Evolutionary conservation across 2,329 filamentous ascomycete genomes (phyloP).

Genomic region (Monosporascus ibericus): DNA sequence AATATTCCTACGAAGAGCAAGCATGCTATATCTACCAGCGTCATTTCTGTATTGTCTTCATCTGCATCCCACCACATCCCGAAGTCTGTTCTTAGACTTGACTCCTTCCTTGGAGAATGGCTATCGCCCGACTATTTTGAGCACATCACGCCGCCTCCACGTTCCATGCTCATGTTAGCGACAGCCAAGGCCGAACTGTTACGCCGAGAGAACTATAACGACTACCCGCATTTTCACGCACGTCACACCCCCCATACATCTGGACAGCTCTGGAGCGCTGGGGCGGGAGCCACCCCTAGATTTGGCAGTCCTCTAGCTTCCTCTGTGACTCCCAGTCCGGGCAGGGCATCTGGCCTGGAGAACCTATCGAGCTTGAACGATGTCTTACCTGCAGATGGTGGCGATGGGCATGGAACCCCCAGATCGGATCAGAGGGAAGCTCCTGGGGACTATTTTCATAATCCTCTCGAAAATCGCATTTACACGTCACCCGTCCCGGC

Average conservation of each 20-base stretch:
- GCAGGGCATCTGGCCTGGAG: constrained; percentile 10
- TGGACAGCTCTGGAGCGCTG: constrained; percentile 34
- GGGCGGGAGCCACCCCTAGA: constrained; percentile 3
- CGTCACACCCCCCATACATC: constrained; percentile 20
- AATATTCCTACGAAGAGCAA: constrained; percentile 11
- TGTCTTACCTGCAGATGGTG: constrained; percentile 9
- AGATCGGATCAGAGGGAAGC: constrained; percentile 3
- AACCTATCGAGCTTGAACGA: constrained; percentile 14
- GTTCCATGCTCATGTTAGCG: constrained; percentile 79
- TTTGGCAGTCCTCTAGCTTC: constrained; percentile 17
- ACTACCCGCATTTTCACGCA: constrained; percentile 34
- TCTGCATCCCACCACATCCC: constrained; percentile 26
- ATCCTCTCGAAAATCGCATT: constrained; percentile 20
- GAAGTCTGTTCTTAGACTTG: constrained; percentile 68
- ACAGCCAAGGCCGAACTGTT: constrained; percentile 83
- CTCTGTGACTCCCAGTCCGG: constrained; percentile 11
- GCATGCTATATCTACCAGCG: constrained; percentile 11
- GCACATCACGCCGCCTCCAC: constrained; percentile 81
- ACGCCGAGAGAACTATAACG: constrained; percentile 62
- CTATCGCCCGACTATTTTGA: constrained; percentile 90
- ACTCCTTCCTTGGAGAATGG: constrained; percentile 95
- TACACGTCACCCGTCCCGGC: constrained; percentile 75
- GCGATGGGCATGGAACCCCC: constrained; percentile 3
- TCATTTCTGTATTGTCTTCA: constrained; percentile 14
- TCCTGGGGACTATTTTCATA: constrained; percentile 7